Conservation (phyloP, 441 rosid genomes). For the Bocquillonia castaneifolia region DNA sequence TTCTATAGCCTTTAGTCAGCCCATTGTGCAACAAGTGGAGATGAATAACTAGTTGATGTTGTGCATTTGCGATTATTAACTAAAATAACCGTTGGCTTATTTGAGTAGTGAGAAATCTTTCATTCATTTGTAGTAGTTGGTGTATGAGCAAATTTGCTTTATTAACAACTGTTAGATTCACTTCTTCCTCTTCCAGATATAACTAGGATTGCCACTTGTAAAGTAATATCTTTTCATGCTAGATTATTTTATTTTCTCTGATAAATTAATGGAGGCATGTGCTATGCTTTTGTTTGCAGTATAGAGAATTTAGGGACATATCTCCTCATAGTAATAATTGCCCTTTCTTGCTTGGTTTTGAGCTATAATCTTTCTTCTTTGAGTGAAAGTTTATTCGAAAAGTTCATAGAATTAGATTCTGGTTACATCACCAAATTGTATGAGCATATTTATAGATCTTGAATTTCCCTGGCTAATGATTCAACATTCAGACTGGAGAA, state of each 20-base stretch:
- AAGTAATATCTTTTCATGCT: too few relatives aligned
- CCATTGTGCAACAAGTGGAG: conserved; percentile 92
- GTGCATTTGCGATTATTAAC: conserved; percentile 73
- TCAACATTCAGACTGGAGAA: conserved; percentile 45
- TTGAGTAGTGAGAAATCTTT: conserved; percentile 80
- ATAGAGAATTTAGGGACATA: conserved; percentile 35
- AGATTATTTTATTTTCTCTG: too few relatives aligned
- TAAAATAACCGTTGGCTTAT: conserved; percentile 70
- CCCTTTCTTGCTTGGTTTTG: conserved; percentile 50
- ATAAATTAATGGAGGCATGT: too few relatives aligned
- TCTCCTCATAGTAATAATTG: conserved; percentile 33
- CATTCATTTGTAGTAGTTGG: conserved; percentile 68
- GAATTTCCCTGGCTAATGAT: conserved; percentile 39
- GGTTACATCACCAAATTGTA: conserved; percentile 59
- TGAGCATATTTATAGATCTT: conserved; percentile 65
- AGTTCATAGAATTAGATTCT: conserved; percentile 68
- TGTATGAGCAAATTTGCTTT: conserved; percentile 66
- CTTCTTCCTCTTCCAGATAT: too few relatives aligned
- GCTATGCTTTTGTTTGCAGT: conserved; percentile 67
- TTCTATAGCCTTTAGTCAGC: conserved; percentile 89
- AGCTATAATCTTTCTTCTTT: conserved; percentile 63
- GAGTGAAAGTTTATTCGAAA: conserved; percentile 66
- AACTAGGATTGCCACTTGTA: too few relatives aligned
- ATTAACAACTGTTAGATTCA: too few relatives aligned
- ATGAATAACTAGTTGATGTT: conserved; percentile 64